phyloP scores from a whole-genome alignment of 129 eudicot genomes.

The Pulicaria dysenterica region DNA sequence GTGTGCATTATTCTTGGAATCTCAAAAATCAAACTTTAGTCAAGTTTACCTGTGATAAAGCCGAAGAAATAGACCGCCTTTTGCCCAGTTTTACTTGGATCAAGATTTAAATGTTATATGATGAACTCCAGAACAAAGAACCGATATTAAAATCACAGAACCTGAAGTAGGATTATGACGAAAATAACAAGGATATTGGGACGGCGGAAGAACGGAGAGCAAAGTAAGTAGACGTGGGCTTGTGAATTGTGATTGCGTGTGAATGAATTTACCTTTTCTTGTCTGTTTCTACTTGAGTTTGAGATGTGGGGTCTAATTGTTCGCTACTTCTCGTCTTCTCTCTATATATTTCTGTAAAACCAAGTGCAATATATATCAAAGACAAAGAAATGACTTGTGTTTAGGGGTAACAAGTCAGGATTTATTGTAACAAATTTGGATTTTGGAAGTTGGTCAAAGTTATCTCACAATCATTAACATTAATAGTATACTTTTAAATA shows the following conservation, averaged over 20 bases:
- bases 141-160: neutral
- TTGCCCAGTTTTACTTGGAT: neutral
- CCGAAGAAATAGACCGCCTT: neutral
- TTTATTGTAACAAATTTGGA: no score
- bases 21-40: neutral
- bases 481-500: no score
- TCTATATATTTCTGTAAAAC: no score
- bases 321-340: no score
- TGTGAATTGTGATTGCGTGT: slow-evolving; percentile 6
- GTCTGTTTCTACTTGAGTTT: no score
- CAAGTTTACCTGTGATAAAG: neutral
- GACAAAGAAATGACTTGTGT: no score
- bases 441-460: no score
- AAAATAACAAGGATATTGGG: slow-evolving; percentile 12
- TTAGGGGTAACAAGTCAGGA: no score
- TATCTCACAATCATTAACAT: no score
- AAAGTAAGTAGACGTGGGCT: neutral
- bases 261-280: neutral
- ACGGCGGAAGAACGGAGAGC: neutral
- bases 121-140: neutral
- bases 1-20: slow-evolving; percentile 8
- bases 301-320: no score
- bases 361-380: no score
- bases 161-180: neutral
- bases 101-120: neutral